These are phyloP conservation scores for Aspergillus sp. DNA, from an alignment of 2,329 filamentous ascomycete genomes.

Conservation along the genomic window DNA sequence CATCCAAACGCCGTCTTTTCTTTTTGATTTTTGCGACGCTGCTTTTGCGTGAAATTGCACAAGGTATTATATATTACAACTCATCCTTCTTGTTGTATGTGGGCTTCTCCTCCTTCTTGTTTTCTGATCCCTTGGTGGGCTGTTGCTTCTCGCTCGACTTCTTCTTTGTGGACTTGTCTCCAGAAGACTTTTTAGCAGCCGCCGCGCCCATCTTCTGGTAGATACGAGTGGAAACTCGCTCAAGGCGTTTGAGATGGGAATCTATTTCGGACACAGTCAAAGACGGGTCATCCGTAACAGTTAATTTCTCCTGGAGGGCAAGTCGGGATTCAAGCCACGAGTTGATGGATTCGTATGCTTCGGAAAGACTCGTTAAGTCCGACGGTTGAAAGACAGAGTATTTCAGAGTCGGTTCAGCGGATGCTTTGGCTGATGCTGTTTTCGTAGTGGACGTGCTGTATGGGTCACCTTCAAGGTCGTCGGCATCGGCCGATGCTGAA, in stretches of 20 bases:
- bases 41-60: not conserved
- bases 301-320: conserved; percentile 68
- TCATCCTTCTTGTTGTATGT: conserved; percentile 34
- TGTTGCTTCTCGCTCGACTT: conserved; percentile 11
- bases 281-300: conserved; percentile 70
- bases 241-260: conserved; percentile 67
- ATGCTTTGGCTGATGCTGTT: conserved; percentile 34
- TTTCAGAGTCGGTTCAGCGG: conserved; percentile 48
- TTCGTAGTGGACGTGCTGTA: conserved; percentile 40
- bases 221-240: conserved; percentile 46
- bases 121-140: conserved; percentile 15
- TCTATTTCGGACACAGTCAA: conserved; percentile 71
- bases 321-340: conserved; percentile 76
- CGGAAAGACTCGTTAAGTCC: conserved; percentile 67
- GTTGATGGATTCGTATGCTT: conserved; percentile 60
- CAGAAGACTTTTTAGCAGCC: conserved; percentile 20
- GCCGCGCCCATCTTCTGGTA: conserved; percentile 49
- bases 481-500: conserved; percentile 48
- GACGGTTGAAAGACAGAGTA: conserved; percentile 70
- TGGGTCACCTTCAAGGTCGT: conserved; percentile 74
- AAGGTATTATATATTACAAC: conserved; percentile 21
- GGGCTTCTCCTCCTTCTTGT: conserved; percentile 22
- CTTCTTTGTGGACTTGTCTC: conserved; percentile 25
- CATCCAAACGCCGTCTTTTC: conserved; percentile 13
- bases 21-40: not conserved